Evolutionary conservation across 768 basidiomycete species (phyloP), one percentile per base, ranked within the genome.

Genomic region (Leccinellum albellum): DNA sequence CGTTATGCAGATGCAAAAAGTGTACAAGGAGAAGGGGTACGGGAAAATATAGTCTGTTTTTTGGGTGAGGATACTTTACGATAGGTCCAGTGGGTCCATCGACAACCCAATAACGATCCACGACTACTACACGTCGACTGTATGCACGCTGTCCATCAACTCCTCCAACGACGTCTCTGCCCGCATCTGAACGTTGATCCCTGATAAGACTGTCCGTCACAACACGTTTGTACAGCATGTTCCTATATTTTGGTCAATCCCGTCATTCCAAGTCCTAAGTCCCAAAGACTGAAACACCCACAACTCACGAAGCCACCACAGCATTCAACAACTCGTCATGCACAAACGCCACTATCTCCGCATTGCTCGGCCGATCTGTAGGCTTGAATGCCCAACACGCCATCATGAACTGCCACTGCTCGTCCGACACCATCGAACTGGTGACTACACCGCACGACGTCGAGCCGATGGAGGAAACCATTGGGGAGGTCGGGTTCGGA

Each of bases 21-120:
- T 87, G 61, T 75, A 89, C 59, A 76, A 74, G 59, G 76, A 81
- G 60, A 85, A 82, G 40, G 77, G 75, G 15, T 79, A 88, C 59
- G 82, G 76, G 17, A 76, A 84, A 64, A 55, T 69, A 21, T 64
- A 50, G 10, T 28, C 1, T 28, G 4, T 28, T 28, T 28, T 28
- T 7, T 28, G 28, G 8, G 7, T 28, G 28, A 28, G 28, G 28
- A 28, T 28, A 28, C 28, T 4, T 28, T 5, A 28, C 26, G 6
- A 26, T 26, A 26, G 26, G 26, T 26, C 26, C 26, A 26, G 26
- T 3, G 26, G 6, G 28, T 28, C 7, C 28, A 28, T 8, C 28
- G 28, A 4, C 6, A 32, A 13, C 4, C 12, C 3, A 32, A 14
- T 33, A 14, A 7, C 33, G 15, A 33, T 33, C 14, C 14, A 33